These are phyloP conservation scores for Scheffersomyces segobiensis DNA, from an alignment of 1,139 yeast species.

Conservation along the genomic window DNA sequence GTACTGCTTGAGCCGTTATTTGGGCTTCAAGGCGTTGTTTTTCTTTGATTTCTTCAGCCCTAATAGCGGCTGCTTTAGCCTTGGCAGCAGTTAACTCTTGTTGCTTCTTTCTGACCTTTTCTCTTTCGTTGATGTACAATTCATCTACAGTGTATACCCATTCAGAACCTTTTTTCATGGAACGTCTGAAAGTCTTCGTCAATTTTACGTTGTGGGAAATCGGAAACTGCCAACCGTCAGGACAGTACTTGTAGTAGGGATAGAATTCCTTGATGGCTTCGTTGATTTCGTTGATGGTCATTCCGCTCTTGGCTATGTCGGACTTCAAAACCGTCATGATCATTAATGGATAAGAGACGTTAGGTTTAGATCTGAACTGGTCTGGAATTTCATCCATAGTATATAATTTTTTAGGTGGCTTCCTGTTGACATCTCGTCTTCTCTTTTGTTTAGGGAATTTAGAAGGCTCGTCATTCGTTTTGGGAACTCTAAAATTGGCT, in stretches of 20 bases:
- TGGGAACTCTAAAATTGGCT: conserved; percentile 35
- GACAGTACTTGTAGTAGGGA: conserved; percentile 90
- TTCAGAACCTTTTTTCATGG: conserved; percentile 77
- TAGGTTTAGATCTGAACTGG: conserved; percentile 81
- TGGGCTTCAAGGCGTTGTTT: conserved; percentile 36
- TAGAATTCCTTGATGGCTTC: conserved; percentile 82
- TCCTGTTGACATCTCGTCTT: conserved; percentile 25
- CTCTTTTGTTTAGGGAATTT: conserved; percentile 52
- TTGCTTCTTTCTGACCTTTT: conserved; percentile 68
- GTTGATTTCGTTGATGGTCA: conserved; percentile 83
- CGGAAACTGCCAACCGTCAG: conserved; percentile 97
- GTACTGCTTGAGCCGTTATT: conserved; percentile 25
- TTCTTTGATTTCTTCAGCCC: conserved; percentile 52
- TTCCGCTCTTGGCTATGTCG: conserved; percentile 48
- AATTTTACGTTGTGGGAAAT: conserved; percentile 85
- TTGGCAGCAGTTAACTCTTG: conserved; percentile 60
- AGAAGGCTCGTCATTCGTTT: conserved; percentile 32
- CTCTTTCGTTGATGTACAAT: conserved; percentile 77
- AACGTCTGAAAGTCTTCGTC: conserved; percentile 79
- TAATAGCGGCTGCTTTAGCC: conserved; percentile 57
- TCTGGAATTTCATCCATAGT: conserved; percentile 81
- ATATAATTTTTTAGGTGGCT: conserved; percentile 60
- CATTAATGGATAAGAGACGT: conserved; percentile 73
- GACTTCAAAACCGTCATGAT: conserved; percentile 77
- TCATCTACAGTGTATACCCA: conserved; percentile 95